Base-by-base conservation (phyloP, 768 basidiomycete species). In the Boletus reticulatus region DNA sequence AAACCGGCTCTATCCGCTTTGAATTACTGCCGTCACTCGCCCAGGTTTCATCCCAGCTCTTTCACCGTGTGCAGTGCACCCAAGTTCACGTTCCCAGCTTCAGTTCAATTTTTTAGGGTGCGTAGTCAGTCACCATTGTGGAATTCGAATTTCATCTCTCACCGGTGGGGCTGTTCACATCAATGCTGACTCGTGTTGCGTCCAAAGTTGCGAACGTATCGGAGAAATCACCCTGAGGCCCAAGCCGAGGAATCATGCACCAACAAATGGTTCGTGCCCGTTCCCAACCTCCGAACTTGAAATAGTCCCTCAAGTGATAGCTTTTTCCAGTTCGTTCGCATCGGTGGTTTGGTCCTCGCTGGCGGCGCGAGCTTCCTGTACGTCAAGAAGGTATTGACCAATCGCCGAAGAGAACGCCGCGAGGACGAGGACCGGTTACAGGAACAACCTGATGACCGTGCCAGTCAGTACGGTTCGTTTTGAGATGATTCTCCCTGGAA, bases 291-390 rank as follows among this genome's bases (percentile, higher is more conserved):
- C 14, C 34, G 17, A n/a, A n/a, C n/a, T n/a, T n/a, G n/a, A 14
- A 24, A 19, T 12, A 17, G 4, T 22, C 45, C 36, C 9, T 22
- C 22, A 22, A 3, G 1, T 20, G 43, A 17, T 29, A 11, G 3
- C 36, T 41, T 8, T 50, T 20, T 6, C 41, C 54, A 71, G 70
- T 32, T 63, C 22, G 44, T 59, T n/a, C 64, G 66, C 16, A 56
- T 69, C 57, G 70, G 62, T n/a, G 59, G 56, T n/a, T 47, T 71
- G 47, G 64, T 68, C 48, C 55, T 71, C 29, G 60, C 59, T 4
- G 70, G 63, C 11, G 70, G 70, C 16, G 67, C 58, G 0, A 62
- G 70, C 43, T 71, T 71, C 54, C 46, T 71, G 38, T 70, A 66
- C 24, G 70, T 68, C 51, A 71, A 71, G 50, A 70, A 55, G 16